Percentiles rank a stretch among this genome's conserved stretches.
Evolutionary conservation across 2,329 filamentous ascomycete species (phyloP).

Genomic region (Penicillium sp.): DNA sequence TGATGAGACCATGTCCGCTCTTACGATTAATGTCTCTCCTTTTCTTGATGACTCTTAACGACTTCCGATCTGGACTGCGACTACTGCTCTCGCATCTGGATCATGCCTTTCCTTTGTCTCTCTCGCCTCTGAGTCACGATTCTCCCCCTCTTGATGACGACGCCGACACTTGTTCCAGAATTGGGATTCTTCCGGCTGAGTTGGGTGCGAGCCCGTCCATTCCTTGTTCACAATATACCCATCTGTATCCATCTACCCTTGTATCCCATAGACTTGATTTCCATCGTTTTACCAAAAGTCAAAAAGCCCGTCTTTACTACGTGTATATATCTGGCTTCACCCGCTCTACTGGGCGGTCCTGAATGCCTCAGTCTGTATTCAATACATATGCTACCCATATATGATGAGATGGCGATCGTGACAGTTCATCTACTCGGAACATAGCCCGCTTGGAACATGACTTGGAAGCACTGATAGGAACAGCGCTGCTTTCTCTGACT

Average conservation of each 20-base stretch:
- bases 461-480: too few relatives aligned
- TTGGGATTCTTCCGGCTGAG: too few relatives aligned
- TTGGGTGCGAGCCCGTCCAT: conserved; percentile 13
- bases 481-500: too few relatives aligned
- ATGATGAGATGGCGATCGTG: too few relatives aligned
- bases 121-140: conserved; percentile 12
- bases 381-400: conserved; percentile 9
- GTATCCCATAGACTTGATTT: conserved; percentile 10
- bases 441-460: too few relatives aligned
- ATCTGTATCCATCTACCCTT: conserved; percentile 1
- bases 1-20: background rate
- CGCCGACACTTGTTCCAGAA: too few relatives aligned
- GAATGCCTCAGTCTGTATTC: conserved; percentile 7
- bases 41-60: conserved; percentile 23
- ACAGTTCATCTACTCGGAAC: too few relatives aligned
- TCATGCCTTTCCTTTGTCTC: conserved; percentile 28
- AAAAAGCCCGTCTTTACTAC: conserved; percentile 6
- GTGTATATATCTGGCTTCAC: conserved; percentile 5
- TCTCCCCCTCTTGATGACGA: too few relatives aligned
- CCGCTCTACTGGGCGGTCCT: conserved; percentile 1
- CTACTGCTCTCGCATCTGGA: conserved; percentile 31
- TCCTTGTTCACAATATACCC: conserved; percentile 19
- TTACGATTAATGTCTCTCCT: conserved; percentile 32
- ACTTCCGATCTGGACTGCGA: conserved; percentile 28
- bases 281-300: conserved; percentile 2